Base-by-base conservation (phyloP, 2,329 filamentous ascomycete species). In the Aspergillus niger region DNA sequence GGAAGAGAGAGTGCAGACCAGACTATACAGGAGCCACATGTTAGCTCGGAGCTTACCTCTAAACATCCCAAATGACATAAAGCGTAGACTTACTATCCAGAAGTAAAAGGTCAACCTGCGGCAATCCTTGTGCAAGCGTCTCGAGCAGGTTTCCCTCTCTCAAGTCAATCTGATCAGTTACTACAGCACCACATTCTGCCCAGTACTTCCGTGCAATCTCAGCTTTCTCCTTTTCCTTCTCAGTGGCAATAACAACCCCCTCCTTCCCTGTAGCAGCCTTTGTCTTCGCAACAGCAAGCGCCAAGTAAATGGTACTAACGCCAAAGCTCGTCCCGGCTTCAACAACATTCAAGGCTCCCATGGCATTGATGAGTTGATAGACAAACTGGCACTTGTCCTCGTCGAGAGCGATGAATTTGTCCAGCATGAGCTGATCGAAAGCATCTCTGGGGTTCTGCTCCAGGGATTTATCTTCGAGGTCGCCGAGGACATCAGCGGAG, bases 261-360 rank as follows among this genome's bases (percentile, higher is more conserved):
- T 67, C 8, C 58, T 70, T 57, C 10, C 71, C 74, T n/a, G 61
- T 65, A 3, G 55, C 61, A 0, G 63, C 66, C 0, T 74, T 76
- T 59, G 83, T 86, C 57, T 83, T 77, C 0, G 77, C 78, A 0
- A 85, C 83, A 0, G 85, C 86, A 1, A 88, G 75, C 0, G 86
- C 84, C 1, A 88, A 79, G 60, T 87, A 89, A 47, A 88, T 85
- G 0, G 86, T 88, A 59, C 82, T 86, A 1, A 89, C 80, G 3
- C 86, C 86, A 59, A 85, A 88, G 38, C 81, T 84, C 0, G 86
- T 88, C 0, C 86, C 86, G 0, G 84, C 85, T 67, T 89, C 86
- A 32, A 88, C 80, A 24, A 87, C 74, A 44, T 79, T 79, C 2
- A 74, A 76, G 0, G 85, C 85, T 1, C 80, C 77, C 15, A 74